Percentiles rank a stretch among this genome's conserved stretches.
These are phyloP conservation scores for Aspergillus fructus DNA, from an alignment of 2,329 filamentous ascomycete species.

Conservation along the genomic window DNA sequence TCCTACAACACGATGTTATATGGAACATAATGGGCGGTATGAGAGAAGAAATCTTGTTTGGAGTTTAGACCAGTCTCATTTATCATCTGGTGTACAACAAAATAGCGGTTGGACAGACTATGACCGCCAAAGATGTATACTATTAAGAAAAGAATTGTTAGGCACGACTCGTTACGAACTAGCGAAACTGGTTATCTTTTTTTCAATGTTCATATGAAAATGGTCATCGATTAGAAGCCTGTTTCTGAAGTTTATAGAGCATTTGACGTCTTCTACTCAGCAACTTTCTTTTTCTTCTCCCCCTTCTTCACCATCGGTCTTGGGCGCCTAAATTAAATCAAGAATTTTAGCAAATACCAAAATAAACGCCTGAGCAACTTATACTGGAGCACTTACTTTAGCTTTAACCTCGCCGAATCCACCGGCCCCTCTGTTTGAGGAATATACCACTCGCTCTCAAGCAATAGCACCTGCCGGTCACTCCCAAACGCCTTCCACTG, in stretches of 20 bases:
- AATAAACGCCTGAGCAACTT: not conserved
- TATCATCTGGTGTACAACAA: not conserved
- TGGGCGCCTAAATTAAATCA: not conserved
- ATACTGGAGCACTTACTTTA: not conserved
- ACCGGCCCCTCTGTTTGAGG: not conserved
- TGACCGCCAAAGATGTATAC: not conserved
- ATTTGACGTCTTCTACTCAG: not conserved
- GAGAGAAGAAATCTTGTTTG: not conserved
- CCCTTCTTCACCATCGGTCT: not conserved
- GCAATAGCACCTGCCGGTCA: not conserved
- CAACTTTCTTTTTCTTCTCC: not conserved
- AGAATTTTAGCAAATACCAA: not conserved
- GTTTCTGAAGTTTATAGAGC: too few relatives aligned
- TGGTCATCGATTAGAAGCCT: too few relatives aligned
- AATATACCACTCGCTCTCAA: not conserved
- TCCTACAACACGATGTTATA: not conserved
- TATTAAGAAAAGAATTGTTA: not conserved
- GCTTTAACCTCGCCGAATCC: not conserved
- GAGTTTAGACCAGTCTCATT: not conserved
- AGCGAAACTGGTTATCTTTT: too few relatives aligned
- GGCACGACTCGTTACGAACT: not conserved
- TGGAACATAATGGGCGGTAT: not conserved
- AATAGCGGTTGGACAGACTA: not conserved
- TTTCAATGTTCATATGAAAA: too few relatives aligned
- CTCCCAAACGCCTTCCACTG: not conserved